Conservation (phyloP, 306 rosid species). For the Lathyrus sativus region DNA sequence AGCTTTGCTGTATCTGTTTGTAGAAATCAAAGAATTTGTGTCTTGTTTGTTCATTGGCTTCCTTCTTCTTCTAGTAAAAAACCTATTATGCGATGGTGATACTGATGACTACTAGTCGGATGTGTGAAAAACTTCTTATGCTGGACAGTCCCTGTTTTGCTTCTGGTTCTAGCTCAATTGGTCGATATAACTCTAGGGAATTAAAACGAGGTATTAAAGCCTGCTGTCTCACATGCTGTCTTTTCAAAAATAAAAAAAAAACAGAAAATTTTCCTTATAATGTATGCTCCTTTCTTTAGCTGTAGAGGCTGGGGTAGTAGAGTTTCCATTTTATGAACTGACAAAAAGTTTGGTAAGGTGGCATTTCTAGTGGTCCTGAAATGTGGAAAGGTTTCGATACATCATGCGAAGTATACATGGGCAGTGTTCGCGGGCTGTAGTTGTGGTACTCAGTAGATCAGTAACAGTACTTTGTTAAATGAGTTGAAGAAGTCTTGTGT, state of each 20-base stretch:
- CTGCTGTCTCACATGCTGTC: conserved; percentile 15
- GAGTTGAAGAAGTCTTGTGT: conserved; percentile 34
- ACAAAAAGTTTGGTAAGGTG: too few species aligned
- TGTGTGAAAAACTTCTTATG: conserved; percentile 25
- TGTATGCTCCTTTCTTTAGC: conserved; percentile 15
- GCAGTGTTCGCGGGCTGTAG: conserved; percentile 27
- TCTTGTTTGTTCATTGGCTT: conserved; percentile 27
- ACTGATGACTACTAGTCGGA: conserved; percentile 29
- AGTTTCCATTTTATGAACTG: too few species aligned
- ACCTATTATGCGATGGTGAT: conserved; percentile 22
- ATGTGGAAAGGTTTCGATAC: neutral
- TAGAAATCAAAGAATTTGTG: conserved; percentile 25
- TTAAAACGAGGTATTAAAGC: too few species aligned
- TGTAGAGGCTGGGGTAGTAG: too few species aligned
- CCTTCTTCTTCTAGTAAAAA: conserved; percentile 30
- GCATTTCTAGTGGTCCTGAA: too few species aligned
- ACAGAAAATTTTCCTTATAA: conserved; percentile 18
- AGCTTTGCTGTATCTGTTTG: conserved; percentile 22
- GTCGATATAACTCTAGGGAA: conserved; percentile 21
- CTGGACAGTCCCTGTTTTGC: conserved; percentile 33
- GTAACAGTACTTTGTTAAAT: conserved; percentile 36
- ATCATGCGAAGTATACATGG: conserved; percentile 33
- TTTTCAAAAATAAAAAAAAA: conserved; percentile 13
- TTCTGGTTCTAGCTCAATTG: conserved; percentile 30
- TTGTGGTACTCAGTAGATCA: conserved; percentile 35